Conservation (phyloP, 257 asterid genomes). For the Plantago elongata region DNA sequence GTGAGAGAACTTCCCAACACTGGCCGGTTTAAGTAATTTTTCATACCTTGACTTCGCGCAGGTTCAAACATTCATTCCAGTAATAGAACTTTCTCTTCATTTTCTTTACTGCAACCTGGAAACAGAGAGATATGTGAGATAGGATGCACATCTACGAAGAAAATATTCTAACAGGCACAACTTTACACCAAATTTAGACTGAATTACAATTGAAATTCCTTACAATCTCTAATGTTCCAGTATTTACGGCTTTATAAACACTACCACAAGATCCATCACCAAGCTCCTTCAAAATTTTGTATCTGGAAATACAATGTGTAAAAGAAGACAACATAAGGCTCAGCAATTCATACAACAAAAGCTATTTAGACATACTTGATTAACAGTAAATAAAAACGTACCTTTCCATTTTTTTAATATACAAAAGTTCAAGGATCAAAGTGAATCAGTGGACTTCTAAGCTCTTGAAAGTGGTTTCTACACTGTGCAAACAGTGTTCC, state of each 20-base stretch:
- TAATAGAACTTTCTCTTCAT: constrained; percentile 85
- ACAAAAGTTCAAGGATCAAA: constrained; percentile 24
- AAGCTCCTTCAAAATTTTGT: constrained; percentile 73
- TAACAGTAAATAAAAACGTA: constrained; percentile 22
- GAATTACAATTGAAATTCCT: constrained; percentile 21
- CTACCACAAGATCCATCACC: constrained; percentile 91
- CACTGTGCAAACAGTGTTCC: constrained; percentile 63
- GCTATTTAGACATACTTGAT: constrained; percentile 1
- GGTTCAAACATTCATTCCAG: constrained; percentile 87
- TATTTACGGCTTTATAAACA: constrained; percentile 86
- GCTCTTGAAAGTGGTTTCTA: constrained; percentile 56
- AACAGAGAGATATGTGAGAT: constrained; percentile 18
- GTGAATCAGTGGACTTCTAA: constrained; percentile 47
- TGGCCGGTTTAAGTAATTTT: constrained; percentile 16
- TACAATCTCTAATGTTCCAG: constrained; percentile 77
- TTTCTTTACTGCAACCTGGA: constrained; percentile 90
- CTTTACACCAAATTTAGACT: constrained; percentile 11
- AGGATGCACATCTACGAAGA: constrained; percentile 5
- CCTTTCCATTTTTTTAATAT: constrained; percentile 65
- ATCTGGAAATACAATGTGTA: constrained; percentile 40
- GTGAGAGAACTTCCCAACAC: constrained; percentile 1
- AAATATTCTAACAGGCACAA: constrained; percentile 1
- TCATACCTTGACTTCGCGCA: constrained; percentile 83
- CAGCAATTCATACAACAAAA: constrained; percentile 10
- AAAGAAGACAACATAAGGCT: constrained; percentile 22